These are phyloP conservation scores for Chloris gayana DNA, from an alignment of 176 grass and related monocot species.

Conservation along the genomic window DNA sequence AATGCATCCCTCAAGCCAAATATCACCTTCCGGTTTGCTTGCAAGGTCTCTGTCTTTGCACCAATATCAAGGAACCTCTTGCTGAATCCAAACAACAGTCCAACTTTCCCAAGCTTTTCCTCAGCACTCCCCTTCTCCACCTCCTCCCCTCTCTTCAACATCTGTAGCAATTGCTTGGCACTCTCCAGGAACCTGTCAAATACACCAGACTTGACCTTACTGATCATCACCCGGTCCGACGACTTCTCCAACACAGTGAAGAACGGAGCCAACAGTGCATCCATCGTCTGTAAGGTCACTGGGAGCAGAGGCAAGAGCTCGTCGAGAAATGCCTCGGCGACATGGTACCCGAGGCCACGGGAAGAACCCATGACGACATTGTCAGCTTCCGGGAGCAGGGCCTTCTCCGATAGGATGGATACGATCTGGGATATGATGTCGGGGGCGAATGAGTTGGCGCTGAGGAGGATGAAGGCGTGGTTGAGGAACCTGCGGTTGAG, in stretches of 20 bases:
- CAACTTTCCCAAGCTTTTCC: slow-evolving; percentile 67
- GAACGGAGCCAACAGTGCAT: slow-evolving; percentile 60
- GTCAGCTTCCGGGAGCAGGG: slow-evolving; percentile 49
- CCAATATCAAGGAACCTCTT: slow-evolving; percentile 71
- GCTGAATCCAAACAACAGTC: slow-evolving; percentile 62
- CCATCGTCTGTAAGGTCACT: slow-evolving; percentile 41
- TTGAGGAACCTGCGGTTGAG: slow-evolving; percentile 74
- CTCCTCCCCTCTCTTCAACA: slow-evolving; percentile 51
- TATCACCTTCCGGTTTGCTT: slow-evolving; percentile 66
- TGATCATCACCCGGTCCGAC: slow-evolving; percentile 60
- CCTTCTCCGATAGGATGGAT: slow-evolving; percentile 51
- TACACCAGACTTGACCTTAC: slow-evolving; percentile 69
- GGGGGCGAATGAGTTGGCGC: slow-evolving; percentile 51
- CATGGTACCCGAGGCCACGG: slow-evolving; percentile 71
- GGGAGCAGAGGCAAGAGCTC: slow-evolving; percentile 73
- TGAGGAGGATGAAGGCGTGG: slow-evolving; percentile 73
- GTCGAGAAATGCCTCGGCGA: slow-evolving; percentile 81
- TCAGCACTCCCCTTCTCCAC: slow-evolving; percentile 58
- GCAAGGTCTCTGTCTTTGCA: slow-evolving; percentile 57
- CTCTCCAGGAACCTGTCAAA: slow-evolving; percentile 67
- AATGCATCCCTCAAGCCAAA: slow-evolving; percentile 74
- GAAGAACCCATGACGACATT: slow-evolving; percentile 26
- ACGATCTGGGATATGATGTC: slow-evolving; percentile 40
- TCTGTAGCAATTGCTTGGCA: slow-evolving; percentile 47
- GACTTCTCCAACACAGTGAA: slow-evolving; percentile 73